These are phyloP conservation scores for Postia placenta DNA, from an alignment of 768 basidiomycete genomes.

Conservation along the genomic window DNA sequence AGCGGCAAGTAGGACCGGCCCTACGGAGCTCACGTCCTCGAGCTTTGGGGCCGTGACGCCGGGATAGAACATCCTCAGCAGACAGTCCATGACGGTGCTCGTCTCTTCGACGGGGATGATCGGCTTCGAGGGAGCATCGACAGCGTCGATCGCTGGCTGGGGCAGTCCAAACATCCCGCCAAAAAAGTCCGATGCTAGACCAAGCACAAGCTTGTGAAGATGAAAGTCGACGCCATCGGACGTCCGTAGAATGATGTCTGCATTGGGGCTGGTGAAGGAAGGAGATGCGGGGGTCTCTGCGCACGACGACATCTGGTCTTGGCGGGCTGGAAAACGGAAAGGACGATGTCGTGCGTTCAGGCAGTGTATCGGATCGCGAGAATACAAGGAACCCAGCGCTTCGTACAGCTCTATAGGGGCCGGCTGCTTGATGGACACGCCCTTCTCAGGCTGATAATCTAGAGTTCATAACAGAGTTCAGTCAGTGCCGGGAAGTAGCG, in stretches of 20 bases:
- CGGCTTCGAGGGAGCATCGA: neutral
- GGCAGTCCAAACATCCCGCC: conserved; percentile 23
- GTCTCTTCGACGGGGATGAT: neutral
- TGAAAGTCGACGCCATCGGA: conserved; percentile 19
- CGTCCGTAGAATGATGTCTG: conserved; percentile 22
- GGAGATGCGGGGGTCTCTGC: no score
- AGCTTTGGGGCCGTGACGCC: neutral
- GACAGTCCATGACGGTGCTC: neutral
- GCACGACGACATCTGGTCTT: no score
- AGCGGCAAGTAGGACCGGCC: neutral
- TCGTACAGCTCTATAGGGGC: no score
- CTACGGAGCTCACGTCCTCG: neutral
- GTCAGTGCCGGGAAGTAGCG: no score
- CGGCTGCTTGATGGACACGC: no score
- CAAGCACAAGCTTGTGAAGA: conserved; percentile 19
- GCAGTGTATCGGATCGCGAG: no score
- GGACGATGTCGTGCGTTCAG: no score
- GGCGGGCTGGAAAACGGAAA: no score
- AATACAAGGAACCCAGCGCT: no score
- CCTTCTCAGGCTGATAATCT: no score
- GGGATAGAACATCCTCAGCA: neutral
- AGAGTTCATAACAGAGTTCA: no score
- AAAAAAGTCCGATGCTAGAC: conserved; percentile 22
- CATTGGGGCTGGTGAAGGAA: conserved; percentile 1
- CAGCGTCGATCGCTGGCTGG: no score